Base-by-base conservation (phyloP, 805 yeast species). In the Schwanniomyces yamadae region DNA sequence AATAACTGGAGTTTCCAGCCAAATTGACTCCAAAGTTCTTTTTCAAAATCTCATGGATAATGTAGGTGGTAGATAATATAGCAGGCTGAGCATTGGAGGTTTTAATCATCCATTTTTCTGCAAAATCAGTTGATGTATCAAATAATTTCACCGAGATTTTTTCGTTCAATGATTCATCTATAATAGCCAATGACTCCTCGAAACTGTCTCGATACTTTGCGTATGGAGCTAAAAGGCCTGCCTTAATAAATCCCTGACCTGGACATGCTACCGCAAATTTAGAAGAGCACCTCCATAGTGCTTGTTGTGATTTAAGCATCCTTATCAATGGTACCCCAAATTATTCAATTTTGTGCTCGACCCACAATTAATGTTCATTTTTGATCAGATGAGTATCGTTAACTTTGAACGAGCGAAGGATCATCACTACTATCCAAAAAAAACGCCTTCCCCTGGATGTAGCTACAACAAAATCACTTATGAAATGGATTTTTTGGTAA, bases 21-120 rank as follows among this genome's bases (percentile, higher is more conserved):
- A 59, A 39, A 35, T 52, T 48, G 3, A 53, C 31, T 3, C 49
- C 59, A 12, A 48, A 39, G 5, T 38, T 33, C 14, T 45, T 34
- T 5, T 50, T 46, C 13, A 59, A 5, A 9, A 57, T 31, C 15
- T 54, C 45, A 39, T 45, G 47, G 7, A 61, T 51, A 4, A 66
- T 51, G 33, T 49, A 57, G 16, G 75, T 62, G 4, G 75, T 54
- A 2, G 71, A 59, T 20, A 76, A 53, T 8, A 76, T 68, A 16
- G 79, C 71, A 3, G 81, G 81, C 58, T 77, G 82, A 15, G 80
- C 79, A 46, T 70, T 60, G 27, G 67, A 55, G 0, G 79, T 74
- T 18, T 55, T 45, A 8, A 35, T 20, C 14, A 59, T 30, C 61
- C 64, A 61, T 5, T 33, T 11, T 11, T 36, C 38, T 6, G 42